A percentile compares a stretch with the other conserved stretches of the same genome.
These are phyloP conservation scores for Ophiosphaerella narmari DNA, from an alignment of 2,329 filamentous ascomycete species.

Conservation along the genomic window DNA sequence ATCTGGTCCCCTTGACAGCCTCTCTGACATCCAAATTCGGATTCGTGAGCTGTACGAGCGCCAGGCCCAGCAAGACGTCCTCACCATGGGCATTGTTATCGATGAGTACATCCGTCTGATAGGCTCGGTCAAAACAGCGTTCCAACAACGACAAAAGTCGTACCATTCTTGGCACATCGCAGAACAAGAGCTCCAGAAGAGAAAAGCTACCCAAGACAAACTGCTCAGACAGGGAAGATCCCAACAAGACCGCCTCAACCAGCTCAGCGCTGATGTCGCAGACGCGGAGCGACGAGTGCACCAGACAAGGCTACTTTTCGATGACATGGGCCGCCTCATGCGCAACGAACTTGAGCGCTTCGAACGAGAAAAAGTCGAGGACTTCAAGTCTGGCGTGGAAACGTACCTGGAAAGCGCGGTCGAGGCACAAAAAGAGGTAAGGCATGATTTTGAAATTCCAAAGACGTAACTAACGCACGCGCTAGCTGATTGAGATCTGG, in stretches of 20 bases:
- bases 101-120: conserved; percentile 98
- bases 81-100: conserved; percentile 95
- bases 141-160: conserved; percentile 89
- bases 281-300: conserved; percentile 94
- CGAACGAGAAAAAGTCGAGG: conserved; percentile 96
- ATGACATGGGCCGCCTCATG: conserved; percentile 97
- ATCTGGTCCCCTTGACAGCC: conserved; percentile 84
- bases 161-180: conserved; percentile 94
- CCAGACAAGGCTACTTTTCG: conserved; percentile 85
- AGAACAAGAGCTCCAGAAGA: conserved; percentile 88
- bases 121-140: conserved; percentile 91
- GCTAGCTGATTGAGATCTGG: conserved; percentile 82
- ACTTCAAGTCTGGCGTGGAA: conserved; percentile 97
- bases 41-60: conserved; percentile 95
- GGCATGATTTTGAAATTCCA: conserved; percentile 29
- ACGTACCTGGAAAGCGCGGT: conserved; percentile 97
- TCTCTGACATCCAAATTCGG: conserved; percentile 91
- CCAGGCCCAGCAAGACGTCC: conserved; percentile 93
- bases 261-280: conserved; percentile 89
- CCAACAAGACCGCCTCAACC: conserved; percentile 92
- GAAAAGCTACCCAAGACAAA: conserved; percentile 88
- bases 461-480: conserved; percentile 13
- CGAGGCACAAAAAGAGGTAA: conserved; percentile 96
- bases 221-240: conserved; percentile 92
- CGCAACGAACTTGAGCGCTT: conserved; percentile 88